These are phyloP conservation scores for Dianthus caryophyllus DNA, from an alignment of 148 eudicot genomes.

Conservation along the genomic window DNA sequence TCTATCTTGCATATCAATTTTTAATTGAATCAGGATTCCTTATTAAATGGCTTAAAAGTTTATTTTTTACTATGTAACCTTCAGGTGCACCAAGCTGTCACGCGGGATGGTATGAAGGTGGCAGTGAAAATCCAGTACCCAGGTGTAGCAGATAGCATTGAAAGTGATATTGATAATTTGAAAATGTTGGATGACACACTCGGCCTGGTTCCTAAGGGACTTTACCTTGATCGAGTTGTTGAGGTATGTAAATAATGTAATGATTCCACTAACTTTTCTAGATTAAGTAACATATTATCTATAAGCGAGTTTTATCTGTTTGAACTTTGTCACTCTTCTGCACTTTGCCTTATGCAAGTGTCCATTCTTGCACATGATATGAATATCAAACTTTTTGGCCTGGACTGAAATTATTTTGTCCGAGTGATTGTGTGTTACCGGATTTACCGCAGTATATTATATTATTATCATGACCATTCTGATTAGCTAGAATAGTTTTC, in stretches of 20 bases:
- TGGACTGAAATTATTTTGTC: neutral
- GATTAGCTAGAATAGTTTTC: neutral
- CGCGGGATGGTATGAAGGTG: constrained; percentile 66
- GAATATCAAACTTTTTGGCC: neutral
- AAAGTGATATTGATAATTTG: constrained; percentile 94
- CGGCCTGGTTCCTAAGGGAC: constrained; percentile 73
- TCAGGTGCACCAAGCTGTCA: constrained; percentile 86
- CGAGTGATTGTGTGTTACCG: neutral
- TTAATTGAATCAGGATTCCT: neutral
- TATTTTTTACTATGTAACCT: constrained; percentile 15
- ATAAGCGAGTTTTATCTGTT: too few species aligned
- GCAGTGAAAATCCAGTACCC: constrained; percentile 98
- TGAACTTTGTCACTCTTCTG: too few species aligned
- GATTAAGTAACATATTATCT: neutral
- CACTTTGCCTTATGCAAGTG: neutral
- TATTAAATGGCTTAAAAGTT: neutral
- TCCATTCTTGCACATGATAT: neutral
- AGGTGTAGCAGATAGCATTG: constrained; percentile 97
- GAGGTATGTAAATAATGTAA: constrained; percentile 64
- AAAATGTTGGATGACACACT: constrained; percentile 68
- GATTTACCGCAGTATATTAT: neutral
- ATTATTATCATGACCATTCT: neutral
- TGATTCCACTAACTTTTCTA: neutral
- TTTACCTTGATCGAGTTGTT: constrained; percentile 87
- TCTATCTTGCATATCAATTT: neutral